Evolutionary conservation across 2,329 filamentous ascomycete species (phyloP).

Genomic region (Xylogone sp.): DNA sequence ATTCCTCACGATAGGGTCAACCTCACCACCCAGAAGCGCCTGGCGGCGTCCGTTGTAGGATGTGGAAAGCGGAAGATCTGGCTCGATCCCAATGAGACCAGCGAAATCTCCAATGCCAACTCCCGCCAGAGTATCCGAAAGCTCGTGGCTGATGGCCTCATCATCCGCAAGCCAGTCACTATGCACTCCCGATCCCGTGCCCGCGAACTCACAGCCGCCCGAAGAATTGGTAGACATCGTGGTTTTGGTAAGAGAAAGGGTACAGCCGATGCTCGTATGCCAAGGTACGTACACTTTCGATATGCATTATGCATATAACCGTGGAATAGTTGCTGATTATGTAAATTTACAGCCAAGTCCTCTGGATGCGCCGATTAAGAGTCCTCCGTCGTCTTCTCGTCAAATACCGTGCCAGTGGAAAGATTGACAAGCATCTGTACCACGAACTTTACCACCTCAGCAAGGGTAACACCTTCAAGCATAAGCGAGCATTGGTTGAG

Average conservation of each 20-base stretch:
- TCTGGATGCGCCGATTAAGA: constrained; percentile 99
- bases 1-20: constrained; percentile 74
- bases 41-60: constrained; percentile 96
- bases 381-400: constrained; percentile 98
- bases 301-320: constrained; percentile 1
- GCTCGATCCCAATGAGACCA: constrained; percentile 99
- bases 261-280: constrained; percentile 99
- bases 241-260: constrained; percentile 99
- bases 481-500: constrained; percentile 99
- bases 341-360: constrained; percentile 68
- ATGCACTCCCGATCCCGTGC: constrained; percentile 99
- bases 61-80: constrained; percentile 99
- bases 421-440: constrained; percentile 99
- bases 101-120: constrained; percentile 99
- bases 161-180: constrained; percentile 99
- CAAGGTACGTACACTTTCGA: constrained; percentile 61
- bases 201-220: constrained; percentile 89
- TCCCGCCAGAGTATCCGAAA: constrained; percentile 99
- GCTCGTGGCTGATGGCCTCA: constrained; percentile 98
- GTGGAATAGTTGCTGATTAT: constrained; percentile 23
- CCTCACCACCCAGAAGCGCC: constrained; percentile 99
- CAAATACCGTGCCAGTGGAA: constrained; percentile 99
- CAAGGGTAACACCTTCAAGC: constrained; percentile 99
- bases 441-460: constrained; percentile 99
- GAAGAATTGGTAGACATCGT: constrained; percentile 94